A percentile compares a stretch with the other conserved stretches of the same genome.
Evolutionary conservation across 2,329 filamentous ascomycete species (phyloP).

Genomic region (Chalara sp.): DNA sequence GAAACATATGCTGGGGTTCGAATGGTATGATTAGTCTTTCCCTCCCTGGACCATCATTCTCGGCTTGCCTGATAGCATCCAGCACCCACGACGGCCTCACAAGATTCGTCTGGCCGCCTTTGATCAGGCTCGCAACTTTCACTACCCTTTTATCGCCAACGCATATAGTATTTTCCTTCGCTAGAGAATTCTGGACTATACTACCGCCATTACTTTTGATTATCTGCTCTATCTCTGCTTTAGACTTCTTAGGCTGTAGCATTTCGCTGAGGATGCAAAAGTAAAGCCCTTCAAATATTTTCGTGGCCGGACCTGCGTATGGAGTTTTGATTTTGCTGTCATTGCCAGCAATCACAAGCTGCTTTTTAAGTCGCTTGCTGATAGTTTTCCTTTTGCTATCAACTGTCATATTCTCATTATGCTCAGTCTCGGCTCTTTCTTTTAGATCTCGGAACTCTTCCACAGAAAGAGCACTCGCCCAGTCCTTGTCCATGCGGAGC

Average conservation of each 20-base stretch:
- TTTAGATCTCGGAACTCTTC: slow-evolving; percentile 72
- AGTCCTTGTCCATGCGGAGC: slow-evolving; percentile 74
- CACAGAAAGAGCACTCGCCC: slow-evolving; percentile 72
- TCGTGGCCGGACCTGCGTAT: slow-evolving; percentile 51
- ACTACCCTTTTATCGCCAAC: slow-evolving; percentile 75
- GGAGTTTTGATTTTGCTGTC: slow-evolving; percentile 41
- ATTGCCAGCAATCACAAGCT: slow-evolving; percentile 67
- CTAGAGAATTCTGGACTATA: slow-evolving; percentile 66
- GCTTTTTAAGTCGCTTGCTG: slow-evolving; percentile 58
- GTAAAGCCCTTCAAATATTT: slow-evolving; percentile 66
- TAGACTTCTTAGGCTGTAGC: slow-evolving; percentile 65
- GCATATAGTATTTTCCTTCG: slow-evolving; percentile 57
- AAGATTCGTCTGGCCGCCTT: slow-evolving; percentile 63
- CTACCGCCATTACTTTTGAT: slow-evolving; percentile 79
- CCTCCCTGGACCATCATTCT: slow-evolving; percentile 42
- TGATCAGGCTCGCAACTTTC: slow-evolving; percentile 77
- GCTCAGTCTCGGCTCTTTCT: slow-evolving; percentile 60
- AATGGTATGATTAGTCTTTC: slow-evolving; percentile 53
- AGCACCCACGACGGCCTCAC: slow-evolving; percentile 76
- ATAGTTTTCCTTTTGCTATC: slow-evolving; percentile 55
- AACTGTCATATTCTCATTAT: slow-evolving; percentile 71
- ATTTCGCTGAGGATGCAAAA: slow-evolving; percentile 84
- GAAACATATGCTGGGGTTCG: slow-evolving; percentile 63
- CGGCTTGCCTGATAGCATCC: slow-evolving; percentile 52
- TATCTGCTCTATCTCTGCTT: slow-evolving; percentile 70